Percentiles rank a stretch among this genome's conserved stretches.
Evolutionary conservation across 179 eudicot genomes (phyloP).

Genomic region (Amaranthus tricolor): DNA sequence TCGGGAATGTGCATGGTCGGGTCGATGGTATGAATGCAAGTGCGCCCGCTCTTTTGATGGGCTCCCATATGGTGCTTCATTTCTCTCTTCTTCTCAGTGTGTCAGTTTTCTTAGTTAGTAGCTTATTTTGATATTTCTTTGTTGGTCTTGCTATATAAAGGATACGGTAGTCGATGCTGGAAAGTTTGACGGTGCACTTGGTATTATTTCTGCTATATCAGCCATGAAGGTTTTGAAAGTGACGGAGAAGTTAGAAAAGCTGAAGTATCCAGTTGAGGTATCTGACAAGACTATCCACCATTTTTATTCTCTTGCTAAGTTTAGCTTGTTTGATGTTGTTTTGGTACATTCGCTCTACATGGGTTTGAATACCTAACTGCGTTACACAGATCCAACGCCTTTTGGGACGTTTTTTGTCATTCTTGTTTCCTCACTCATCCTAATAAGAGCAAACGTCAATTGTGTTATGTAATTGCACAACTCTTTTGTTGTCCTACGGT

Average conservation of each 20-base stretch:
- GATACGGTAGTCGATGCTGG: constrained; percentile 99
- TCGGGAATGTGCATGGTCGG: constrained; percentile 98
- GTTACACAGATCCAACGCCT: background rate
- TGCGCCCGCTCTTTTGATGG: constrained; percentile 69
- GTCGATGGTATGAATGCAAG: constrained; percentile 62
- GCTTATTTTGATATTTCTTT: background rate
- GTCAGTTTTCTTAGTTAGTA: background rate
- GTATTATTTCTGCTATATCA: constrained; percentile 75
- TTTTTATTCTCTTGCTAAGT: background rate
- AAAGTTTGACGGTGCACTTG: constrained; percentile 85
- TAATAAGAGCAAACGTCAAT: background rate
- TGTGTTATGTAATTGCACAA: background rate
- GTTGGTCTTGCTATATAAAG: constrained; percentile 33
- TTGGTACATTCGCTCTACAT: background rate
- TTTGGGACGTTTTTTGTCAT: background rate
- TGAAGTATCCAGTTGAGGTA: constrained; percentile 88
- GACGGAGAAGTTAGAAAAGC: constrained; percentile 43
- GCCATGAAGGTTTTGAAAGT: constrained; percentile 74
- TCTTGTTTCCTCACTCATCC: background rate
- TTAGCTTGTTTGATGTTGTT: background rate
- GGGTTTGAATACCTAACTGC: background rate
- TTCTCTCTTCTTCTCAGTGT: background rate
- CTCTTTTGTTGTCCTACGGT: too few relatives aligned
- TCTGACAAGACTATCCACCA: background rate
- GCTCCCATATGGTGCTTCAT: constrained; percentile 78